Conservation (phyloP, 2,329 filamentous ascomycete genomes). For the Hypoxylon rubiginosum region DNA sequence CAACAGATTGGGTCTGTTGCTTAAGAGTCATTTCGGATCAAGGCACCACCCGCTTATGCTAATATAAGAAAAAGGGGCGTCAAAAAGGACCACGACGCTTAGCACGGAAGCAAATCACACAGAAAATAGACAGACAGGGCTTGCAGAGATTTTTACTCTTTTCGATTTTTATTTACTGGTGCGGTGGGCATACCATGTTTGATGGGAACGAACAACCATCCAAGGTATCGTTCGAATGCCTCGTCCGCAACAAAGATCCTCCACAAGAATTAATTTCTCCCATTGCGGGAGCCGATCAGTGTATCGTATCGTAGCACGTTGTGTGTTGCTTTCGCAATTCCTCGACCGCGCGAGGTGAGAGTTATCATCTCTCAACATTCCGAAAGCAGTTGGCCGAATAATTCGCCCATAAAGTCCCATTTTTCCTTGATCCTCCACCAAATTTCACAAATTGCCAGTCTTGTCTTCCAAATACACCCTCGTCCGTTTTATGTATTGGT, state of each 20-base stretch:
- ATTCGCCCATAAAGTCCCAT: slow-evolving; percentile 25
- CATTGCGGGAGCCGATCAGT: slow-evolving; percentile 29
- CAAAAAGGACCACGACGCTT: not conserved
- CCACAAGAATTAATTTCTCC: slow-evolving; percentile 46
- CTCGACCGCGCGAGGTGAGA: slow-evolving; percentile 32
- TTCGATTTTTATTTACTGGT: slow-evolving; percentile 42
- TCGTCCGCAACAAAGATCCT: slow-evolving; percentile 43
- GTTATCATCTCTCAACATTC: slow-evolving; percentile 23
- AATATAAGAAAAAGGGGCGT: slow-evolving; percentile 4
- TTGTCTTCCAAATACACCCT: slow-evolving; percentile 39
- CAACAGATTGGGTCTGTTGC: slow-evolving; percentile 10
- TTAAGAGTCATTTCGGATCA: not conserved
- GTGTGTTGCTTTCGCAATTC: slow-evolving; percentile 36
- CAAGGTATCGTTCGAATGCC: slow-evolving; percentile 37
- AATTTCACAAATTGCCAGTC: slow-evolving; percentile 45
- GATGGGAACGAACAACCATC: slow-evolving; percentile 36
- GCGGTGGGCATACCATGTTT: slow-evolving; percentile 37
- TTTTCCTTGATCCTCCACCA: slow-evolving; percentile 33
- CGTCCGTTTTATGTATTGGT: slow-evolving; percentile 41
- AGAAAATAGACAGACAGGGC: slow-evolving; percentile 1
- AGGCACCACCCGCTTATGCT: not conserved
- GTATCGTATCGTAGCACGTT: slow-evolving; percentile 40
- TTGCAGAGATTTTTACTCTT: slow-evolving; percentile 44
- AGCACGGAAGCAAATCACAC: slow-evolving; percentile 8
- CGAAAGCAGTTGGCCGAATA: slow-evolving; percentile 35